Percentiles rank a stretch among this genome's conserved stretches.
These are phyloP conservation scores for Phytophthora fragariae DNA, from an alignment of 352 stramenopile genomes.

Conservation along the genomic window DNA sequence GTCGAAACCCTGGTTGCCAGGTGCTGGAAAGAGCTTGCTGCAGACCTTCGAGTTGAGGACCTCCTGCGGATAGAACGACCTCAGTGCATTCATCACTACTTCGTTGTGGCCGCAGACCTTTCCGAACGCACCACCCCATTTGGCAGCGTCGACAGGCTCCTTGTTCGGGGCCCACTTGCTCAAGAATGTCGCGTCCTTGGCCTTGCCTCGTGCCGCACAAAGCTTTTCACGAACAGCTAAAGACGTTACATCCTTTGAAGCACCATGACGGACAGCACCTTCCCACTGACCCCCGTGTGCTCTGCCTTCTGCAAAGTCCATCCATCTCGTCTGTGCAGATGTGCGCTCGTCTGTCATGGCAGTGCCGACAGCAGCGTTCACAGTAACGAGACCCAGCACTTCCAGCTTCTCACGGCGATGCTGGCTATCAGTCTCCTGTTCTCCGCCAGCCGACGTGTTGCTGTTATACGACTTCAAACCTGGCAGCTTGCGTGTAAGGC, in stretches of 20 bases:
- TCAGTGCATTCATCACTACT: conserved; percentile 86
- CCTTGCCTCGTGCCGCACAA: conserved; percentile 31
- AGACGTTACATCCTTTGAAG: conserved; percentile 77
- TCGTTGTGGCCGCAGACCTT: conserved; percentile 93
- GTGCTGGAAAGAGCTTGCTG: conserved; percentile 76
- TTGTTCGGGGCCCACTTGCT: conserved; percentile 78
- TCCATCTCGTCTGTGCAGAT: conserved; percentile 85
- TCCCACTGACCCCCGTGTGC: conserved; percentile 69
- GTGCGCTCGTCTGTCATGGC: conserved; percentile 64
- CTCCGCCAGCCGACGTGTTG: background rate
- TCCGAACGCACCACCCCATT: conserved; percentile 86
- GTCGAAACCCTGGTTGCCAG: conserved; percentile 90
- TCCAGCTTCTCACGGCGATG: conserved; percentile 71
- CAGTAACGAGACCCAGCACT: conserved; percentile 62
- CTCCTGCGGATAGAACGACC: conserved; percentile 88
- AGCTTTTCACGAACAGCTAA: conserved; percentile 57
- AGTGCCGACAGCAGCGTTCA: conserved; percentile 66
- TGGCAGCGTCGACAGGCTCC: conserved; percentile 65
- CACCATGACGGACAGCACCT: conserved; percentile 73
- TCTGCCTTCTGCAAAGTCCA: conserved; percentile 65
- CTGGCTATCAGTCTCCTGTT: conserved; percentile 39
- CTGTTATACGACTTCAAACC: conserved; percentile 8
- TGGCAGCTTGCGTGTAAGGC: conserved; percentile 51
- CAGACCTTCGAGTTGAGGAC: conserved; percentile 91
- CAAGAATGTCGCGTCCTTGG: conserved; percentile 34